A percentile compares a stretch with the other conserved stretches of the same genome.
phyloP scores from a whole-genome alignment of 306 rosid species.

The Ochetophila trinervis region DNA sequence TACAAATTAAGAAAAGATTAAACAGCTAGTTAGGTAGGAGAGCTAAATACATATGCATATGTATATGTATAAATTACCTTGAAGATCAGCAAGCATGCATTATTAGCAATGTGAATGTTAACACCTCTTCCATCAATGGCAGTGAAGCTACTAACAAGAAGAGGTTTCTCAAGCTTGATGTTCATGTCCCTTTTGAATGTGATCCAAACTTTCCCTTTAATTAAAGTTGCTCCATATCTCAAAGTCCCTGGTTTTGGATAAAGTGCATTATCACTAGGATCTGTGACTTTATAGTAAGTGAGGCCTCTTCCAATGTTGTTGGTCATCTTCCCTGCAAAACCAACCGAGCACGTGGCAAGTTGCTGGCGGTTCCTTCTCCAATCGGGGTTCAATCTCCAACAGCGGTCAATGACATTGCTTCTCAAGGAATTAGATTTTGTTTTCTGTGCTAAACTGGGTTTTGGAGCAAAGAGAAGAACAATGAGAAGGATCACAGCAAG shows the following conservation, averaged over 20 bases:
- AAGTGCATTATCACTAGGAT: constrained; percentile 34
- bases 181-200: constrained; percentile 37
- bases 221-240: constrained; percentile 37
- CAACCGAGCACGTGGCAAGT: constrained; percentile 38
- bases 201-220: constrained; percentile 43
- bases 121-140: constrained; percentile 46
- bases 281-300: constrained; percentile 32
- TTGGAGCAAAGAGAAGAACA: not conserved
- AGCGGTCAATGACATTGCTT: constrained; percentile 34
- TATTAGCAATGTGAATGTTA: constrained; percentile 35
- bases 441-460: not conserved
- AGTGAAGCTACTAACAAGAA: constrained; percentile 41
- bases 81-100: constrained; percentile 34
- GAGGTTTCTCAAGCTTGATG: constrained; percentile 33
- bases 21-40: no score
- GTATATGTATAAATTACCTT: not conserved
- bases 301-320: constrained; percentile 34
- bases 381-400: constrained; percentile 42
- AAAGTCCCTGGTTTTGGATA: constrained; percentile 37
- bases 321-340: constrained; percentile 43
- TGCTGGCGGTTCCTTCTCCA: constrained; percentile 41
- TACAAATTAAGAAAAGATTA: no score
- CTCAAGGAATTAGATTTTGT: constrained; percentile 5
- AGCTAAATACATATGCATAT: no score
- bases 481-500: constrained; percentile 1